phyloP scores from a whole-genome alignment of 2,329 filamentous ascomycete genomes.

The Beauveria pseudobassiana region DNA sequence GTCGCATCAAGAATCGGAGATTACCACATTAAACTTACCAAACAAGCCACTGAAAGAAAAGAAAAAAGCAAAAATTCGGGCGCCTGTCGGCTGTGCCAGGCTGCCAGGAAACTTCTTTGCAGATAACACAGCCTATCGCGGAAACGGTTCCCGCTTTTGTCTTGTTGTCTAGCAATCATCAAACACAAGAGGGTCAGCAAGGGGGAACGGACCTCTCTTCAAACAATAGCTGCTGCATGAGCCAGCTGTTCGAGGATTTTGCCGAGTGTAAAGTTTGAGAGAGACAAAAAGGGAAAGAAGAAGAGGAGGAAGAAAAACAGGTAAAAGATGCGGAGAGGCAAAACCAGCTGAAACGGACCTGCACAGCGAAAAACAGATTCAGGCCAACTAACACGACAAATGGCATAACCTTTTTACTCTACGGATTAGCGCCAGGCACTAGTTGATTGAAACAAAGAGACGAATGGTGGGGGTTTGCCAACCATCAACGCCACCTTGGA shows the following conservation, averaged over 20 bases:
- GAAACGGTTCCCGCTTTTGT: background rate
- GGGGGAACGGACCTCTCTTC: background rate
- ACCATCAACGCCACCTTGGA: background rate
- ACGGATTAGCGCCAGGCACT: too few species aligned
- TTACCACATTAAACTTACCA: background rate
- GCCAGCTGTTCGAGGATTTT: background rate
- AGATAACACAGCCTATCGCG: background rate
- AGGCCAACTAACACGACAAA: background rate
- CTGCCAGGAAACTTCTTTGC: too few species aligned
- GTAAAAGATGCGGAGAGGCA: background rate
- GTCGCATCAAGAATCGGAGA: slow-evolving; percentile 1
- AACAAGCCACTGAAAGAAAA: background rate
- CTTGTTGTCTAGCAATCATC: slow-evolving; percentile 7
- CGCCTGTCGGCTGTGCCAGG: too few species aligned
- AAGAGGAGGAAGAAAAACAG: background rate
- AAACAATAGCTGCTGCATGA: background rate
- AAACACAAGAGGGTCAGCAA: background rate
- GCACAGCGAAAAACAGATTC: too few species aligned
- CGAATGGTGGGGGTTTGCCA: background rate
- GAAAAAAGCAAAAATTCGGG: background rate
- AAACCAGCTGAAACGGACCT: background rate
- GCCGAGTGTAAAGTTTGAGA: background rate
- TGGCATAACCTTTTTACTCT: background rate
- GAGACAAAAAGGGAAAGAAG: too few species aligned
- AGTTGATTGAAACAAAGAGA: background rate